Base-by-base conservation (phyloP, 2,329 filamentous ascomycete genomes). In the Ambrosiella beaveri region DNA sequence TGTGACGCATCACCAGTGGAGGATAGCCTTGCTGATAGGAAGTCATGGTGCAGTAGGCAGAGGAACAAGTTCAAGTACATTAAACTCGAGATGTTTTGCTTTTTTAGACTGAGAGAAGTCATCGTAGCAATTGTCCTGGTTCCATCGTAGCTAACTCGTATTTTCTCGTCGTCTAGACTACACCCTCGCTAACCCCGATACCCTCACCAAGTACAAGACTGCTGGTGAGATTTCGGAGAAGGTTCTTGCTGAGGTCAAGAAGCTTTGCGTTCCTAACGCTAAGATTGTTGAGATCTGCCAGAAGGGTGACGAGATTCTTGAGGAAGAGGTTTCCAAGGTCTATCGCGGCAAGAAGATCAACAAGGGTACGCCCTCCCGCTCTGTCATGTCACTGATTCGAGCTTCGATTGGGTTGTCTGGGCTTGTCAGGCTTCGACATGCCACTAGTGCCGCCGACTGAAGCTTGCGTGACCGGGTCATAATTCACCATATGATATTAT, bases 191-290 rank as follows among this genome's bases (percentile, higher is more conserved):
- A 93, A 94, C 77, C 88, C 87, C 62, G 87, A 94, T 71, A 96
- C 89, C 67, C 80, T 98, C 66, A 97, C 93, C 74, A 98, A 97
- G 80, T 97, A 97, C 81, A 97, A 95, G 84, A 90, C 86, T 64
- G 93, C 93, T 59, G 91, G 87, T 63, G 79, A 86, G 70, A 97
- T 98, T 73, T 93, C 91, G 56, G 88, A 96, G 72, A 95, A 91
- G 76, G 91, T 95, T 65, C 82, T 98, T 65, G 88, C 89, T 66
- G 85, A 85, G 65, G 91, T 98, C 64, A 75, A 79, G 61, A 76
- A 79, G 70, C 75, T 84, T 63, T 81, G 88, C 69, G 78, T 86
- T 62, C 85, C 91, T 63, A 91, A 88, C 65, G 86, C 85, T 72
- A 96, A 95, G 79, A 88, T 97, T 67, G 80, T 97, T 66, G 84